Base-by-base conservation (phyloP, 208 protist species). In the Wallacemonas sp. region DNA sequence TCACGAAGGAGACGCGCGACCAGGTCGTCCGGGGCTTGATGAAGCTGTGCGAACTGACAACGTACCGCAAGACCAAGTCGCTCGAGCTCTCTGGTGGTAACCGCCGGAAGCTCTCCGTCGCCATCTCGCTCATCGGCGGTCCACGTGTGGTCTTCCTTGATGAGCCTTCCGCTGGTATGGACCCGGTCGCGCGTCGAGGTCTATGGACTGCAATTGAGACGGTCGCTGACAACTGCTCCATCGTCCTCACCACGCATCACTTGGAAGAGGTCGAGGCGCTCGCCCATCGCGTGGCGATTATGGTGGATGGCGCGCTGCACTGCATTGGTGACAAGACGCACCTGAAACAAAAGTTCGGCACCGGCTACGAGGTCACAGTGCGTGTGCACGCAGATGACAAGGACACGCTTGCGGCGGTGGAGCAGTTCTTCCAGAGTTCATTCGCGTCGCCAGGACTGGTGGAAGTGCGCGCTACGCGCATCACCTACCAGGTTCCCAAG, bases 261-360 rank as follows among this genome's bases (percentile, higher is more conserved):
- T 73, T 98, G 72, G 91, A 97, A 60, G 95, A 98, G 79, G 84
- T 88, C 58, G 91, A 97, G 67, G 90, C 90, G 0, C 72, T 98
- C 11, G 84, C 82, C 28, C 54, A 86, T 56, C 76, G 87, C 28
- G 76, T 97, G 1, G 90, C 80, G 27, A 97, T 98, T 22, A 97
- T 98, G 82, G 80, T 81, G 28, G 75, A 91, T 59, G 96, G 95
- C 33, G 70, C 62, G n/a, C 63, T 98, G 22, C 77, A 75, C 9
- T 97, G 90, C 66, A 69, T 98, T 28, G 96, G 96, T 21, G 80
- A 79, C 44, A 81, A 80, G 58, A 90, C 87, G 55, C 86, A 93
- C 42, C 70, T 98, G 44, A 94, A 92, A 71, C 60, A 74, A 17
- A 91, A 91, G 72, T 94, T 82, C 59, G 84, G 82, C 55, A 85